Conservation (phyloP, 169 alveolate species). For the Cryptosporidium viatorum region DNA sequence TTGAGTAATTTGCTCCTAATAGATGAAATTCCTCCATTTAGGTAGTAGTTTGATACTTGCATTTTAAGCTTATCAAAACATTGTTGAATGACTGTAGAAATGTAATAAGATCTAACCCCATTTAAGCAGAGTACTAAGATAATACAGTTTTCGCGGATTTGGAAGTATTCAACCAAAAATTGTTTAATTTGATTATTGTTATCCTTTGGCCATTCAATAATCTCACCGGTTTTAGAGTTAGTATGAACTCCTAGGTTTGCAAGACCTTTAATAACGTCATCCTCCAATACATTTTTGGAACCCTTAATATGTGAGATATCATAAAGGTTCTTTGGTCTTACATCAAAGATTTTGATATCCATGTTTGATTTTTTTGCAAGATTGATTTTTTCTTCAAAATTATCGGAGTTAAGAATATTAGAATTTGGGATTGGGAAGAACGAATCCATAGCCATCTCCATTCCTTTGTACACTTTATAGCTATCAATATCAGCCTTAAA, state of each 20-base stretch:
- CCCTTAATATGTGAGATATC: slow-evolving; percentile 56
- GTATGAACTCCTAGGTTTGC: slow-evolving; percentile 34
- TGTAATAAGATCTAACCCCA: slow-evolving; percentile 58
- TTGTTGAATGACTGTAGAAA: slow-evolving; percentile 44
- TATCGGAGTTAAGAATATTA: background rate
- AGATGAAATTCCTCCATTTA: slow-evolving; percentile 55
- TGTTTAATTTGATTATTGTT: background rate
- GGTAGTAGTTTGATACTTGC: slow-evolving; percentile 19
- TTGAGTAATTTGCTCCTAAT: slow-evolving; percentile 31
- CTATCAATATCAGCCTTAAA: slow-evolving; percentile 77
- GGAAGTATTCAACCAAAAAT: background rate
- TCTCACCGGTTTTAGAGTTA: slow-evolving; percentile 52
- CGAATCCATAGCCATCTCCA: slow-evolving; percentile 52
- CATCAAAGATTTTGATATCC: slow-evolving; percentile 60
- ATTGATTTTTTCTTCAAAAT: slow-evolving; percentile 12
- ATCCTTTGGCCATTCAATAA: slow-evolving; percentile 10
- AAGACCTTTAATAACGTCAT: slow-evolving; percentile 4
- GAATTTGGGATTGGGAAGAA: slow-evolving; percentile 20
- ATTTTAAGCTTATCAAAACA: slow-evolving; percentile 47
- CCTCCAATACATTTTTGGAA: slow-evolving; percentile 60
- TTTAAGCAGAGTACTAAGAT: slow-evolving; percentile 29
- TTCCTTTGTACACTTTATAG: slow-evolving; percentile 76
- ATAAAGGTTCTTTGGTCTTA: slow-evolving; percentile 67
- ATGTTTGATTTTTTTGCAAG: slow-evolving; percentile 12
- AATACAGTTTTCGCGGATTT: slow-evolving; percentile 7